Base-by-base conservation (phyloP, 2,329 filamentous ascomycete genomes). In the Aureobasidium sp. region DNA sequence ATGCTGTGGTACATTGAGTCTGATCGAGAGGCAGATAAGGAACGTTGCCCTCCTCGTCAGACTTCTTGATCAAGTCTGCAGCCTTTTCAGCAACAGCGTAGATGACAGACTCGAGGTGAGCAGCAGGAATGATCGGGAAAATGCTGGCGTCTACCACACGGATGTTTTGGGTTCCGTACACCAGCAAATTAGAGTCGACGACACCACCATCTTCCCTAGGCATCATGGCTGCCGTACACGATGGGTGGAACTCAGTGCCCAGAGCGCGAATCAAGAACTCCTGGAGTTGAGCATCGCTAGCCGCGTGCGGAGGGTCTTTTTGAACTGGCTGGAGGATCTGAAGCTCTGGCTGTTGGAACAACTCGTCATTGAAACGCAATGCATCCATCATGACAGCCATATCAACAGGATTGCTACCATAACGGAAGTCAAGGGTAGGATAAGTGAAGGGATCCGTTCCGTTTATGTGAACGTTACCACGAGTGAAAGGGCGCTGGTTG, bases 211-310 rank as follows among this genome's bases (percentile, higher is more conserved):
- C 70, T 27, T 76, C 75, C 39, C 68, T 67, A 2, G 76, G 75
- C 48, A 76, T 69, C 78, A 81, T 81, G 15, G 76, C 74, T 37
- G 75, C 75, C 24, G 77, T 81, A 31, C 81, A 78, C 15, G 49
- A 62, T n/a, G 50, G 50, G 27, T 62, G 60, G 22, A 45, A 61
- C 56, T 77, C 77, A 0, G 77, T 78, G 14, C 70, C 70, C 33
- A 75, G 67, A 17, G 65, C 63, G 11, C 63, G 63, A n/a, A 67
- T 67, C 40, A 74, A 65, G 63, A 69, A 68, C 45, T 67, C 63
- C 47, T 68, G 53, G 9, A 72, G 61, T 24, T 69, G 63, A 3
- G 66, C 68, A 31, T 70, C 68, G 22, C 67, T 67, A 15, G 71
- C 68, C 24, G 69, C 66, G 12, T 66, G 42, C 0, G 69, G 63